A percentile compares a stretch with the other conserved stretches of the same genome.
Evolutionary conservation across 495 filamentous ascomycete species (phyloP).

Genomic region (Podospora didyma): DNA sequence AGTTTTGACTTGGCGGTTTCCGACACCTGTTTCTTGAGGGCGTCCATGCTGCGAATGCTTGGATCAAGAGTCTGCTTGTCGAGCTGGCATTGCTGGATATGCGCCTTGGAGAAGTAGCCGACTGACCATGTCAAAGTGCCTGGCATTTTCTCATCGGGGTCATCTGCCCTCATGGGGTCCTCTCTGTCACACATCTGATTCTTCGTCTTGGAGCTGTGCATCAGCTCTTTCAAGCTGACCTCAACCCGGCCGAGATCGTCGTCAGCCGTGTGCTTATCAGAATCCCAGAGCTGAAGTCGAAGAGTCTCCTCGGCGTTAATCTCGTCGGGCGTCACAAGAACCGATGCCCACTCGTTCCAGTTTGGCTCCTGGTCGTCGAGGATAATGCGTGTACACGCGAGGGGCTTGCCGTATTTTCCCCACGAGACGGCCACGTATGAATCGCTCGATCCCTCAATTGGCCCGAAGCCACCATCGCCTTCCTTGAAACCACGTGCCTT

Average conservation of each 20-base stretch:
- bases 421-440: constrained; percentile 67
- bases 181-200: constrained; percentile 52
- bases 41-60: constrained; percentile 46
- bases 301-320: constrained; percentile 68
- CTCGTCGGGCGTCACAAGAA: constrained; percentile 64
- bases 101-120: constrained; percentile 63
- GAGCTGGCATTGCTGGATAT: constrained; percentile 52
- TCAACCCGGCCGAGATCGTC: constrained; percentile 70
- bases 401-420: constrained; percentile 71
- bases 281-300: constrained; percentile 68
- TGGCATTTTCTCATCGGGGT: constrained; percentile 62
- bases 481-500: constrained; percentile 61
- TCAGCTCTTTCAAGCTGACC: constrained; percentile 59
- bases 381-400: constrained; percentile 60
- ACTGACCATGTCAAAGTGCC: constrained; percentile 67
- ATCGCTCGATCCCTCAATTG: constrained; percentile 59
- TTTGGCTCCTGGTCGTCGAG: constrained; percentile 57
- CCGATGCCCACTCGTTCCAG: constrained; percentile 64
- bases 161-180: constrained; percentile 57
- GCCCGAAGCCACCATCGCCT: constrained; percentile 55
- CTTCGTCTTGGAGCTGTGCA: constrained; percentile 49
- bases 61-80: constrained; percentile 49
- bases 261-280: constrained; percentile 62
- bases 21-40: constrained; percentile 51
- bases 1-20: constrained; percentile 53